Percentiles rank a stretch among this genome's conserved stretches.
Conservation (phyloP, 441 rosid genomes). For the Metrosideros polymorpha region DNA sequence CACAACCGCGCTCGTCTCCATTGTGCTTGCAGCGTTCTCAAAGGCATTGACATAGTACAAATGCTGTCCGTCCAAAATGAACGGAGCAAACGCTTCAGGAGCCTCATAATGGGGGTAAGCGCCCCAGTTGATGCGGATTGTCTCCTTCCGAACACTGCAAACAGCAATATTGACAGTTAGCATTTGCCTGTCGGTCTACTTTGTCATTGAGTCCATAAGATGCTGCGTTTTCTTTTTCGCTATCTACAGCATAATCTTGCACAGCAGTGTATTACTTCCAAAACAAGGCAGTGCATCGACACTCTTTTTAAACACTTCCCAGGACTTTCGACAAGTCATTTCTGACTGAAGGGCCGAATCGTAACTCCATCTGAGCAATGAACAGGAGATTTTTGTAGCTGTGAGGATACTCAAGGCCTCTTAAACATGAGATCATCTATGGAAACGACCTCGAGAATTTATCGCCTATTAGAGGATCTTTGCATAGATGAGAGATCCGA, state of each 20-base stretch:
- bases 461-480: neutral
- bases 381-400: neutral
- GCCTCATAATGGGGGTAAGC: constrained; percentile 93
- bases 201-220: neutral
- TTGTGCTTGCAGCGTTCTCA: constrained; percentile 87
- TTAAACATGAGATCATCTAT: neutral
- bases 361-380: neutral
- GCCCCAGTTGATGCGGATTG: constrained; percentile 65
- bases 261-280: neutral
- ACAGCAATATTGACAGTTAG: constrained; percentile 2
- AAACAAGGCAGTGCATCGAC: neutral
- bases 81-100: constrained; percentile 79
- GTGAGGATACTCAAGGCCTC: neutral
- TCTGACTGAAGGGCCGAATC: neutral
- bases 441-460: neutral
- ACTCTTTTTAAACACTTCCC: neutral
- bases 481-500: neutral
- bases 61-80: constrained; percentile 62
- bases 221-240: neutral
- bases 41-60: constrained; percentile 84
- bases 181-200: neutral
- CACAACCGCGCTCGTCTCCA: constrained; percentile 88
- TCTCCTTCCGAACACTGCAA: constrained; percentile 51
- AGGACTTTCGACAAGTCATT: neutral
- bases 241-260: neutral